Base-by-base conservation (phyloP, 225 moss, liverwort and hornwort genomes). In the Pleurozium schreberi region DNA sequence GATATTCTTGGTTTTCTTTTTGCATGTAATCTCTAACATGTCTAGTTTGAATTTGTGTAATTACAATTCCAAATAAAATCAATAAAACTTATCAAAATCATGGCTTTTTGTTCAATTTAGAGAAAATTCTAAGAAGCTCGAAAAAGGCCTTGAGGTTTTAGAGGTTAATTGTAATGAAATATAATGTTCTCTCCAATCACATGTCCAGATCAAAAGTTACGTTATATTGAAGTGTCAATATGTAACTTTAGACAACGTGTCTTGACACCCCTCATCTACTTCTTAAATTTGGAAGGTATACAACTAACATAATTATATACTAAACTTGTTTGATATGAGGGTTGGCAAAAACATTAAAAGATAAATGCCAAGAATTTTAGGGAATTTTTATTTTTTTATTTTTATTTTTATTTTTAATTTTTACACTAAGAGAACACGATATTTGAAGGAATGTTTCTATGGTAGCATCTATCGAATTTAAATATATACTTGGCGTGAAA, bases 271-370 rank as follows among this genome's bases (percentile, higher is more conserved):
- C 9, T 42, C 0, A 2, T 43, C 16, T 71, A 71, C 5, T 27
- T 68, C 7, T n/a, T 27, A 4, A 40, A 40, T 69, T 13, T 69
- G 40, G 12, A 23, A 69, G 8, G 40, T 8, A 40, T 69, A 12
- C 40, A 40, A 40, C 9, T 27, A 70, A 42, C 14, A 69, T 26
- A 42, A n/a, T n/a, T n/a, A 42, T 42, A 14, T 9, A 68, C 2
- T 0, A 1, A 12, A 68, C 13, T 68, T 0, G 0, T n/a, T 7
- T 67, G 38, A 38, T 2, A 12, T 52, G 52, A 38, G 8, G n/a
- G 21, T 7, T 22, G 38, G 18, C 6, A n/a, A 67, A 34, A n/a
- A 22, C 2, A 38, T 38, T 21, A 0, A 21, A 11, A 38, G 21
- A 38, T n/a, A 3, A 19, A 20, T 66, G 66, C 10, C 6, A 22